These are phyloP conservation scores for Sporobolomyces phaffii DNA, from an alignment of 768 basidiomycete species.

Conservation along the genomic window DNA sequence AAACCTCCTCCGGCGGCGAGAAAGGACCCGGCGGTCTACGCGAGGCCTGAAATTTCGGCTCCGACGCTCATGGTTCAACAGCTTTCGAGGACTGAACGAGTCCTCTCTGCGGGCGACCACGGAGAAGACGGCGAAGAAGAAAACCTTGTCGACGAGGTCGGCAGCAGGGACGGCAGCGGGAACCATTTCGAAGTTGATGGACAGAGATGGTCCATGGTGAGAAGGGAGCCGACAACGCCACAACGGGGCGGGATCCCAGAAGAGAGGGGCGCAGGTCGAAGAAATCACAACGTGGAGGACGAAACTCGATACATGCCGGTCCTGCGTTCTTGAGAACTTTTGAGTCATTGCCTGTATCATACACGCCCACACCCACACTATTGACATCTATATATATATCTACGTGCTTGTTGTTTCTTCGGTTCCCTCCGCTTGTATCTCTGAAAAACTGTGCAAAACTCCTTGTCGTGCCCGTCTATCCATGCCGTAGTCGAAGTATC, in stretches of 20 bases:
- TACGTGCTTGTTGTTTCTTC: not conserved
- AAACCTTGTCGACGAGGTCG: not conserved
- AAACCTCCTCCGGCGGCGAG: slow-evolving; percentile 8
- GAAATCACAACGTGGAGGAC: not conserved
- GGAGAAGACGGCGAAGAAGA: not conserved
- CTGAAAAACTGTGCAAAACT: too few relatives aligned
- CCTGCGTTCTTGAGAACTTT: not conserved
- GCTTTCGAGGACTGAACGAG: not conserved
- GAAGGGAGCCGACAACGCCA: not conserved
- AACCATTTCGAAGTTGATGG: slow-evolving; percentile 4
- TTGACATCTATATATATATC: not conserved
- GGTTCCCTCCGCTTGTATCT: too few relatives aligned
- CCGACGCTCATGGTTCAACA: not conserved
- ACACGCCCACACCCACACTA: not conserved
- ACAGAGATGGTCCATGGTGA: not conserved
- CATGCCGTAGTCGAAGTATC: too few relatives aligned
- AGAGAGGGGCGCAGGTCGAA: not conserved
- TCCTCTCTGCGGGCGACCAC: slow-evolving; percentile 4
- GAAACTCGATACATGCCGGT: not conserved
- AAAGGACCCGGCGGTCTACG: not conserved
- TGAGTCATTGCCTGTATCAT: not conserved
- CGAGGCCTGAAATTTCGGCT: not conserved
- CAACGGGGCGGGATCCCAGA: not conserved
- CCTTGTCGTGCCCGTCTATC: too few relatives aligned
- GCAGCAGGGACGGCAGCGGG: not conserved